Evolutionary conservation across 2,329 filamentous ascomycete genomes (phyloP), one percentile per base, ranked within the genome.

Genomic region (Aspergillus persii): DNA sequence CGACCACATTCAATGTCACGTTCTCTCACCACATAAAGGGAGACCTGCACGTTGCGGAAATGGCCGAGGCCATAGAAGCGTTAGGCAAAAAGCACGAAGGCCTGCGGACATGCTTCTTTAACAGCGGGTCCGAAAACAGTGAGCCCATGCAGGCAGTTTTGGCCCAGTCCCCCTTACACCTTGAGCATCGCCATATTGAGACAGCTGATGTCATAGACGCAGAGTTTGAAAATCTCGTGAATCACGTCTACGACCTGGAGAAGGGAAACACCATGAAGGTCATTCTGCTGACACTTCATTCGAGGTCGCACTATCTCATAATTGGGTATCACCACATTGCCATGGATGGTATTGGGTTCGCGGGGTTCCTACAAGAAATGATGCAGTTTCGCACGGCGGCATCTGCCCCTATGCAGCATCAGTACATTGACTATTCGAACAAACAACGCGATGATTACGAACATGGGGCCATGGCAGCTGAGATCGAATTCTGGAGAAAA

Each of bases 241-340:
- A 66, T 2, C 62, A 76, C 47, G 59, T 60, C 3, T 81, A 70
- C 27, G 73, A 80, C 54, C 56, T 83, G 4, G 70, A 68, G 27
- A 62, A 58, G 4, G 74, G 76, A 23, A 59, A 75, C 33, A n/a
- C 11, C 1, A 50, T 61, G 11, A 46, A 48, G 3, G 39, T 58
- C 3, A 30, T 53, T 1, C 66, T 81, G 1, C 66, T 82, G 3
- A 66, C 75, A 0, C 65, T 71, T 8, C 72, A 71, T 0, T 59
- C 68, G 2, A 65, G 61, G 0, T 44, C 59, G 0, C 75, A 81
- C 60, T 76, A 67, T 55, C 61, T 83, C 3, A 27, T 84, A 0
- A 27, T 84, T 11, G 66, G 67, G 0, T 72, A 70, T 44, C 81
- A 83, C 56, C 81, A 83, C 61, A 82, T 84, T 39, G 62, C 70